A percentile compares a stretch with the other conserved stretches of the same genome.
Evolutionary conservation across 2,329 filamentous ascomycete species (phyloP).

Genomic region (Aureobasidium sp.): DNA sequence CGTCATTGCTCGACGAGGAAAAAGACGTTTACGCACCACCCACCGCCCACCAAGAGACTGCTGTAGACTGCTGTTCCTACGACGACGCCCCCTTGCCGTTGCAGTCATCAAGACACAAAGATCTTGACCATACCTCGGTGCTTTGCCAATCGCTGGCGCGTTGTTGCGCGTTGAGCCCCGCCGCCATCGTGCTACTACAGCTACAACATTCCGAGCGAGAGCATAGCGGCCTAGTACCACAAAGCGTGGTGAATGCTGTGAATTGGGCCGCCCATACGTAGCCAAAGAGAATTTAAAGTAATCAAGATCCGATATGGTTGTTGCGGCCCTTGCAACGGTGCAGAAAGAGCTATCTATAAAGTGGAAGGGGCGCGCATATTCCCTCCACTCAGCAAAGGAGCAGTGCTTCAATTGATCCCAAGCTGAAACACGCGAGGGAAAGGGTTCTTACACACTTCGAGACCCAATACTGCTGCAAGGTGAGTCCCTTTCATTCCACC

Average conservation of each 20-base stretch:
- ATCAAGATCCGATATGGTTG: slow-evolving; percentile 12
- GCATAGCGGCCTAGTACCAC: not conserved
- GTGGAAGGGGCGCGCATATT: slow-evolving; percentile 5
- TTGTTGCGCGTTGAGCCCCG: slow-evolving; percentile 1
- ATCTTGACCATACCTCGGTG: slow-evolving; percentile 7
- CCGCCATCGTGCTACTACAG: slow-evolving; percentile 9
- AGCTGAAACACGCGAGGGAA: slow-evolving; percentile 15
- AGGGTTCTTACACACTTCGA: slow-evolving; percentile 9
- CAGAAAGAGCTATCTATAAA: slow-evolving; percentile 10
- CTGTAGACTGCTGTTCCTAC: slow-evolving; percentile 7
- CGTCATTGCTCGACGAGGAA: slow-evolving; percentile 8
- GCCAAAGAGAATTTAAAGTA: slow-evolving; percentile 1
- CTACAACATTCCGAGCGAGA: slow-evolving; percentile 11
- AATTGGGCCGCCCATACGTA: slow-evolving; percentile 5
- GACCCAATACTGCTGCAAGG: slow-evolving; percentile 13
- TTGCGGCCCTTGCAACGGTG: slow-evolving; percentile 10
- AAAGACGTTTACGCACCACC: slow-evolving; percentile 5
- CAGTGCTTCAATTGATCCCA: slow-evolving; percentile 12
- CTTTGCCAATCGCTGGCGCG: slow-evolving; percentile 2
- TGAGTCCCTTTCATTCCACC: slow-evolving; percentile 12
- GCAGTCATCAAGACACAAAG: not conserved
- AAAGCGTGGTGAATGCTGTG: slow-evolving; percentile 3
- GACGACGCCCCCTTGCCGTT: slow-evolving; percentile 13
- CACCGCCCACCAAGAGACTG: not conserved
- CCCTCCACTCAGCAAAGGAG: slow-evolving; percentile 12